phyloP scores from a whole-genome alignment of 495 filamentous ascomycete genomes.

The Lophiotrema nucula region DNA sequence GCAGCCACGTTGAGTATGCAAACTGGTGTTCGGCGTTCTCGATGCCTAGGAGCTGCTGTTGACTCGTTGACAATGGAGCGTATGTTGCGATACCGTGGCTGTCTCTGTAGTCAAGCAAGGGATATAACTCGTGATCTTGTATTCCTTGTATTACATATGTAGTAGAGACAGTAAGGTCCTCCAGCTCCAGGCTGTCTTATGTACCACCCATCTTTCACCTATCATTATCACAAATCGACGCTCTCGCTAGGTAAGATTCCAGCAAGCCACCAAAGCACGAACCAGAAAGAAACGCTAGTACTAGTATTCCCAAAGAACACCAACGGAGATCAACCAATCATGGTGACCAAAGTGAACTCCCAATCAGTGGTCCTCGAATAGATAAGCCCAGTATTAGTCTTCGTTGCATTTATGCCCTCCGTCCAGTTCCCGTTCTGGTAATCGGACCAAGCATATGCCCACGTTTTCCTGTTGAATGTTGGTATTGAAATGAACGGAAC shows the following conservation, averaged over 20 bases:
- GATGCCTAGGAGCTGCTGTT: background rate
- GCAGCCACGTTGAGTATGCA: background rate
- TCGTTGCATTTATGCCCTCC: background rate
- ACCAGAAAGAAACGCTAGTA: background rate
- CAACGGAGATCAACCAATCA: constrained; percentile 1
- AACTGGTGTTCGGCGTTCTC: background rate
- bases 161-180: background rate
- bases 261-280: background rate
- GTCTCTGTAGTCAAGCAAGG: background rate
- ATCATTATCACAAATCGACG: background rate
- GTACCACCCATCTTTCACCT: too few relatives aligned
- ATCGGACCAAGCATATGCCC: background rate
- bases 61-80: background rate
- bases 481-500: background rate
- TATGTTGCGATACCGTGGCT: background rate
- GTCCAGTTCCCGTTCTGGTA: background rate
- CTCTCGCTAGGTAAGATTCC: background rate
- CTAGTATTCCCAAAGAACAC: background rate
- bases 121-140: background rate
- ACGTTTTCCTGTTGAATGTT: background rate
- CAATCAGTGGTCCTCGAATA: constrained; percentile 10
- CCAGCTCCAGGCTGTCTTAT: too few relatives aligned
- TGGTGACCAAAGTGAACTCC: constrained; percentile 10
- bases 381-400: background rate
- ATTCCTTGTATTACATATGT: background rate